Conservation (phyloP, 2,329 filamentous ascomycete species). For the Monilinia fructicola region DNA sequence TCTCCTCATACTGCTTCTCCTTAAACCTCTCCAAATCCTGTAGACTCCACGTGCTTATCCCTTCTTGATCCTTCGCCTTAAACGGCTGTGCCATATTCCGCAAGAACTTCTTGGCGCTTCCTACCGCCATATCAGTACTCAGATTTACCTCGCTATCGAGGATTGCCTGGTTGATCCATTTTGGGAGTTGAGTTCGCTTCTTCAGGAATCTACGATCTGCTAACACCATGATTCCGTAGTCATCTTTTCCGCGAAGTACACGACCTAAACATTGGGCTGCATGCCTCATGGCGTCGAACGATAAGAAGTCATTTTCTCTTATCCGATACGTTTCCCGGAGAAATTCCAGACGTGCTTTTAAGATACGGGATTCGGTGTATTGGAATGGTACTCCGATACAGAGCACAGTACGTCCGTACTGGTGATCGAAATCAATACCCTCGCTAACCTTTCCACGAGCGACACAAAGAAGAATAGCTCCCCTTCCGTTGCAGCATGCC, state of each 20-base stretch:
- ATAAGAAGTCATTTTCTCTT: slow-evolving; percentile 94
- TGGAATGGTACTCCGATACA: slow-evolving; percentile 98
- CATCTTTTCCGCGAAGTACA: slow-evolving; percentile 92
- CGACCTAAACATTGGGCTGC: slow-evolving; percentile 94
- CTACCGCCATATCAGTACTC: slow-evolving; percentile 92
- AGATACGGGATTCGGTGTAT: slow-evolving; percentile 95
- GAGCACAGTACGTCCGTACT: slow-evolving; percentile 92
- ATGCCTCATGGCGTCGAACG: slow-evolving; percentile 99
- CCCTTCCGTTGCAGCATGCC: slow-evolving; percentile 94
- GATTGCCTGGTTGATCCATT: slow-evolving; percentile 92
- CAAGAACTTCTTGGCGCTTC: slow-evolving; percentile 84
- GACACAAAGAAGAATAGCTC: slow-evolving; percentile 90
- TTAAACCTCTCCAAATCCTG: slow-evolving; percentile 77
- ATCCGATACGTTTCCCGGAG: slow-evolving; percentile 97
- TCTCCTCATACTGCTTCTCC: slow-evolving; percentile 69
- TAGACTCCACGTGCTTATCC: slow-evolving; percentile 87
- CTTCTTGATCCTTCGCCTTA: slow-evolving; percentile 77
- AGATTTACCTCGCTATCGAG: slow-evolving; percentile 84
- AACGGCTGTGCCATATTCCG: slow-evolving; percentile 92
- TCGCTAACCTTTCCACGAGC: slow-evolving; percentile 96
- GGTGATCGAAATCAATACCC: slow-evolving; percentile 98
- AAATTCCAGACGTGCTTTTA: slow-evolving; percentile 94
- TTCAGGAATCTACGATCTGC: slow-evolving; percentile 92
- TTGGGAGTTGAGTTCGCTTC: slow-evolving; percentile 85
- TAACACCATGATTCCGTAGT: slow-evolving; percentile 99